Percentiles rank a stretch among this genome's conserved stretches.
Evolutionary conservation across 2,329 filamentous ascomycete species (phyloP).

Genomic region (Rhytidhysteron rufulum): DNA sequence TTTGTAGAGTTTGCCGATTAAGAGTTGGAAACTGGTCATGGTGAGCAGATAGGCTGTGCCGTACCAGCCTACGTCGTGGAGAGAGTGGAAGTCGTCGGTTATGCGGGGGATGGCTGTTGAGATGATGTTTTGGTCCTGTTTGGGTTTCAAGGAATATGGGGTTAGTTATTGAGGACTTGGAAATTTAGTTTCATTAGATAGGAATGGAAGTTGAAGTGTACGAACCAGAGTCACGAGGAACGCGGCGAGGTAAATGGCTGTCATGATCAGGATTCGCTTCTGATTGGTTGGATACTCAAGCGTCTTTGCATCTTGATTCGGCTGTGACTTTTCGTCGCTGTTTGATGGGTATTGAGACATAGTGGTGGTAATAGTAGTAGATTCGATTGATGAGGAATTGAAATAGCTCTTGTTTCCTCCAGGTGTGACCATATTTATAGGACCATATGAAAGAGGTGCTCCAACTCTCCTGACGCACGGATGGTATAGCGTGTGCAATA

Average conservation of each 20-base stretch:
- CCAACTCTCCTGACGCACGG: too few relatives aligned
- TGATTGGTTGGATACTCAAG: constrained; percentile 12
- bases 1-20: constrained; percentile 42
- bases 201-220: too few relatives aligned
- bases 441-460: too few relatives aligned
- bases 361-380: background rate
- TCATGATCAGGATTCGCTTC: constrained; percentile 17
- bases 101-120: constrained; percentile 44
- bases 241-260: constrained; percentile 16
- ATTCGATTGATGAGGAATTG: constrained; percentile 1
- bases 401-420: too few relatives aligned
- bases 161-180: background rate
- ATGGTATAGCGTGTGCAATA: too few relatives aligned
- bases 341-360: background rate
- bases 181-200: background rate
- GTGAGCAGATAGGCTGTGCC: constrained; percentile 25
- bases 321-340: background rate
- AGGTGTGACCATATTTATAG: too few relatives aligned
- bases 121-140: constrained; percentile 22
- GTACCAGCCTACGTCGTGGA: constrained; percentile 46
- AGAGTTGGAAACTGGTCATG: constrained; percentile 17
- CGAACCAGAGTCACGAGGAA: constrained; percentile 20
- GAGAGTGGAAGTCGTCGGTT: constrained; percentile 42
- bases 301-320: background rate
- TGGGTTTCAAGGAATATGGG: background rate